phyloP scores from a whole-genome alignment of 2,329 filamentous ascomycete genomes.

The Aspergillus fijiensis region DNA sequence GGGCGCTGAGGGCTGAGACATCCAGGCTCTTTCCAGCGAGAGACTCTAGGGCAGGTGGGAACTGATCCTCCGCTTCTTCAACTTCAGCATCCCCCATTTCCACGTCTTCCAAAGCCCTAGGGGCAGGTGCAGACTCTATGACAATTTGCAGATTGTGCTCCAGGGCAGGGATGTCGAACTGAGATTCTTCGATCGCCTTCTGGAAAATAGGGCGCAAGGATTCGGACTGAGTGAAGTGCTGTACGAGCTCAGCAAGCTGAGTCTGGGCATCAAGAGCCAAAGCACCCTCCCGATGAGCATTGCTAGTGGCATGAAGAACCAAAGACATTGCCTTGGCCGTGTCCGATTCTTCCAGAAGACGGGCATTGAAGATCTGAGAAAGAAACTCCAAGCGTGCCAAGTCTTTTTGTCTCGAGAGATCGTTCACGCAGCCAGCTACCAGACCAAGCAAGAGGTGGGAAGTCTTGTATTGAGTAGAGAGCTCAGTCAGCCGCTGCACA shows the following conservation, averaged over 20 bases:
- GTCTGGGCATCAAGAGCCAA: conserved; percentile 54
- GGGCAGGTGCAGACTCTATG: conserved; percentile 58
- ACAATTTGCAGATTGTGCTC: conserved; percentile 73
- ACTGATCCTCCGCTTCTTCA: conserved; percentile 28
- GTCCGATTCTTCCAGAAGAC: conserved; percentile 33
- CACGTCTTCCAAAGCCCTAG: conserved; percentile 51
- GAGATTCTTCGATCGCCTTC: conserved; percentile 64
- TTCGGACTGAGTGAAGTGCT: conserved; percentile 62
- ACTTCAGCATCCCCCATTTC: conserved; percentile 49
- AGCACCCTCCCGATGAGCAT: conserved; percentile 49
- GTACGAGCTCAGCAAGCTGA: conserved; percentile 65
- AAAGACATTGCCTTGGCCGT: conserved; percentile 32
- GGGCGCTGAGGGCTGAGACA: conserved; percentile 40
- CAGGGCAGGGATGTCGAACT: conserved; percentile 70
- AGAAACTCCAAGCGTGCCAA: conserved; percentile 48
- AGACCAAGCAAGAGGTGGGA: conserved; percentile 39
- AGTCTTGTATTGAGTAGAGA: conserved; percentile 34
- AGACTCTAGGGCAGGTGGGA: conserved; percentile 35
- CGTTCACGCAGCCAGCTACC: conserved; percentile 34
- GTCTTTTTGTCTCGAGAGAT: conserved; percentile 36
- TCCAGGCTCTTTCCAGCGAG: conserved; percentile 31
- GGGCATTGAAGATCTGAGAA: conserved; percentile 35
- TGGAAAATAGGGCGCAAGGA: conserved; percentile 64
- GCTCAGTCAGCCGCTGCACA: conserved; percentile 34
- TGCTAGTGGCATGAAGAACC: conserved; percentile 35